Evolutionary conservation across 495 filamentous ascomycete species (phyloP), one percentile per base, ranked within the genome.

Genomic region (Xylaria scruposa): DNA sequence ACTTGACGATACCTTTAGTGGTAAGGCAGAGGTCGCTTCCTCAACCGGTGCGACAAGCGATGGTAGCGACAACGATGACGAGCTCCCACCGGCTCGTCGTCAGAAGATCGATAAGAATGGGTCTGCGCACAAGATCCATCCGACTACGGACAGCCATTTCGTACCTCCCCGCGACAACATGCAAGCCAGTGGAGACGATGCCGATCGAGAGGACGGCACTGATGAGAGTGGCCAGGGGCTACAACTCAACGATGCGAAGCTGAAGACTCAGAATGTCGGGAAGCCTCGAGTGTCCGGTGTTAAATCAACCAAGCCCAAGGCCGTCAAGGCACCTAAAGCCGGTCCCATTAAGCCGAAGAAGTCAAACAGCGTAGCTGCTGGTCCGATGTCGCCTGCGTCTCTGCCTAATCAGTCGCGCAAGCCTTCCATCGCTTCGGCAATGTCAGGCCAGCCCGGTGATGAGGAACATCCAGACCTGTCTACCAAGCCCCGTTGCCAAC

Each of bases 401-500:
- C 84, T 90, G 49, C 90, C 89, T 8, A 78, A 71, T 56, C 86
- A 86, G 31, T 91, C 92, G 15, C 93, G 96, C 78, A 98, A 97
- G 81, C 87, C 90, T 42, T 94, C 93, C 26, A 89, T 92, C 42
- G 90, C 89, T 10, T 95, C 94, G 13, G 88, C 90, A 31, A 87
- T 90, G 6, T 91, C 92, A 67, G 89, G 90, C 72, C 87, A 88
- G 73, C 71, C 75, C 13, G 89, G 94, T 61, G 92, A 89, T 59
- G 90, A 89, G 5, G 96, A 97, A 72, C 93, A 97, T 54, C 93
- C 97, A 61, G 94, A 97, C 73, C 84, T 97, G 24, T 97, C 93
- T 1, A 93, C 92, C 47, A 97, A 98, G 82, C 96, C 96, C 38
- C 95, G 96, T 74, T 99, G 96, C 86, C 96, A 98, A 79, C 93